Evolutionary conservation across 257 asterid species (phyloP), one percentile per base, ranked within the genome.

Genomic region (Gentiana dahurica): DNA sequence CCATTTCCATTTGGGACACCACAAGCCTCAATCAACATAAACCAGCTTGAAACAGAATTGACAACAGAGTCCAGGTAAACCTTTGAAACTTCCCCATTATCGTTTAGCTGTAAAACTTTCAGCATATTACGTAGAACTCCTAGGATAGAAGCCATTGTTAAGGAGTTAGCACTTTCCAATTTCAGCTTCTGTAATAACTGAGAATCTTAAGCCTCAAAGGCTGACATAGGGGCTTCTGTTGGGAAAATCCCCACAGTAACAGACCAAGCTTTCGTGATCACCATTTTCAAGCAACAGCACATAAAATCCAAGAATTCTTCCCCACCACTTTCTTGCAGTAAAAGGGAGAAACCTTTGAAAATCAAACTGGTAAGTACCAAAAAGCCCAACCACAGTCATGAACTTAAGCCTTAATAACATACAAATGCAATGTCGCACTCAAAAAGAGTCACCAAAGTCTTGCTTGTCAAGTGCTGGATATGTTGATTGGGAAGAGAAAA

Each of bases 321-420:
- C 93, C 85, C 83, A 57, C 69, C 65, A 37, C 57, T 67, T 68
- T 70, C 94, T 97, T 88, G 81, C 70, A 80, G 67, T 55, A 57
- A n/a, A 55, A 24, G 24, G 24, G 24, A 24, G 24, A 5, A 3
- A 41, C 5, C 8, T 5, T 10, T 5, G 10, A 41, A 41, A 41
- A 7, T 2, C 46, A 41, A 2, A 41, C 46, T 41, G 46, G 6
- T 41, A 51, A 34, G 12, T 47, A 52, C 44, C 56, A 13, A 46
- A 54, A 24, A 63, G 53, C 48, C 64, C 6, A 50, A 49, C 49
- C 48, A 12, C 60, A n/a, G 36, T 45, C 8, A 50, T 37, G 56
- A 61, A 55, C 36, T 10, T 24, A 34, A 12, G 64, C 34, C 56
- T 15, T 36, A 34, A 53, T 52, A 64, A 72, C 87, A 59, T 91